Percentiles rank a stretch among this genome's conserved stretches.
Evolutionary conservation across 495 filamentous ascomycete species (phyloP).

Genomic region (Corynascus novoguineensis): DNA sequence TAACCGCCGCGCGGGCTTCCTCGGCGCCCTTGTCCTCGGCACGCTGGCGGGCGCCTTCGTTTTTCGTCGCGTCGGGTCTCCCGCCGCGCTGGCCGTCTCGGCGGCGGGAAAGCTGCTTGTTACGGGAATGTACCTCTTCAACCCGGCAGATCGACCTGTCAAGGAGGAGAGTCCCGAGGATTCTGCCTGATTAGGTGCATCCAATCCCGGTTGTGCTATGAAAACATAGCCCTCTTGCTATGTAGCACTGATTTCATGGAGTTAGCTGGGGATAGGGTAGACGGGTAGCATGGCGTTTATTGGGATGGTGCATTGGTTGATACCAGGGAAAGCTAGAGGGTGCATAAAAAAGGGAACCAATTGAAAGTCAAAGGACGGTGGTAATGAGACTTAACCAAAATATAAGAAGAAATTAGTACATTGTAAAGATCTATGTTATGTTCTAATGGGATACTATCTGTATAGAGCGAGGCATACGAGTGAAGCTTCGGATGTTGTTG

Average conservation of each 20-base stretch:
- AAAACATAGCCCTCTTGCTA: neutral
- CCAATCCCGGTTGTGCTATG: neutral
- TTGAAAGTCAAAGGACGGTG: too few species aligned
- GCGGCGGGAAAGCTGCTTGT: constrained; percentile 44
- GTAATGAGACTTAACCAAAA: too few species aligned
- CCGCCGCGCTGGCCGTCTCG: constrained; percentile 38
- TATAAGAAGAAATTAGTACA: too few species aligned
- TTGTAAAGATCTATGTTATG: too few species aligned
- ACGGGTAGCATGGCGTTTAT: neutral
- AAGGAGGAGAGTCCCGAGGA: constrained; percentile 20
- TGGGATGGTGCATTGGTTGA: neutral
- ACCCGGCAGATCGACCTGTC: constrained; percentile 30
- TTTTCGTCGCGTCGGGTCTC: constrained; percentile 38
- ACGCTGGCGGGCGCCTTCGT: constrained; percentile 50
- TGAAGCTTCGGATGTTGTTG: too few species aligned
- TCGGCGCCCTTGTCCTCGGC: constrained; percentile 45
- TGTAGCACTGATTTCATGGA: too few species aligned
- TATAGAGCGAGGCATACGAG: too few species aligned
- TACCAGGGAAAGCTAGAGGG: neutral
- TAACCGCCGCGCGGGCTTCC: constrained; percentile 49
- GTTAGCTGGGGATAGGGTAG: neutral
- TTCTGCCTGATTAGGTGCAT: constrained; percentile 11
- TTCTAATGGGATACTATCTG: too few species aligned
- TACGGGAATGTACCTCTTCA: constrained; percentile 42
- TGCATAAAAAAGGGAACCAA: neutral